phyloP scores from a whole-genome alignment of 169 alveolate species.

The Plasmodium fragile region DNA sequence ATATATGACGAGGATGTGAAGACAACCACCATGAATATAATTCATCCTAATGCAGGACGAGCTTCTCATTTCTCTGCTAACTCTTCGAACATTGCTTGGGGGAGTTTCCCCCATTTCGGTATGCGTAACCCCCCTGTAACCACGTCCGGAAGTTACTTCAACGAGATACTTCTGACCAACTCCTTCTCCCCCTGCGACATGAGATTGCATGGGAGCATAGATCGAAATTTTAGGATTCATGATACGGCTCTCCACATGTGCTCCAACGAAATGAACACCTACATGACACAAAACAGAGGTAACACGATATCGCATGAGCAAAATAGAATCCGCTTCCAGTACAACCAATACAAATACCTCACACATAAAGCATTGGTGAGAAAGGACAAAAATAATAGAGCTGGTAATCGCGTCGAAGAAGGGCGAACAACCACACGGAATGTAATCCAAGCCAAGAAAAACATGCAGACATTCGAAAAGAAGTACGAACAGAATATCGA shows the following conservation, averaged over 20 bases:
- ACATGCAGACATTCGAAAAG: constrained; percentile 51
- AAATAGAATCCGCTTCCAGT: not conserved
- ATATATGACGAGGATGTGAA: not conserved
- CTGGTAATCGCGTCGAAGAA: not conserved
- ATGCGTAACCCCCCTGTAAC: not conserved
- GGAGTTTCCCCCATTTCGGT: not conserved
- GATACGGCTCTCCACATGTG: not conserved
- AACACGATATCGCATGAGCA: not conserved
- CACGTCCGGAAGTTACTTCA: not conserved
- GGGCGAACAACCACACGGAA: not conserved
- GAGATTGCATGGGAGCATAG: not conserved
- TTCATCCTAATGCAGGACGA: not conserved
- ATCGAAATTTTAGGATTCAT: not conserved
- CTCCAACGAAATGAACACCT: not conserved
- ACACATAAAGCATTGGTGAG: not conserved
- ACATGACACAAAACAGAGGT: not conserved
- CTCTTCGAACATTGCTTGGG: not conserved
- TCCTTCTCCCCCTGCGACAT: not conserved
- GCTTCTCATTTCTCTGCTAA: not conserved
- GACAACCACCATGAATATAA: not conserved
- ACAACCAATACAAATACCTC: not conserved
- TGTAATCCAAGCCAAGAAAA: not conserved
- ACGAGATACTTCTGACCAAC: not conserved
- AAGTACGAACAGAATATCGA: constrained; percentile 79
- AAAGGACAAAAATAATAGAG: not conserved